A percentile compares a stretch with the other conserved stretches of the same genome.
phyloP scores from a whole-genome alignment of 2,329 filamentous ascomycete species.

The Neoarthrinium moseri region DNA sequence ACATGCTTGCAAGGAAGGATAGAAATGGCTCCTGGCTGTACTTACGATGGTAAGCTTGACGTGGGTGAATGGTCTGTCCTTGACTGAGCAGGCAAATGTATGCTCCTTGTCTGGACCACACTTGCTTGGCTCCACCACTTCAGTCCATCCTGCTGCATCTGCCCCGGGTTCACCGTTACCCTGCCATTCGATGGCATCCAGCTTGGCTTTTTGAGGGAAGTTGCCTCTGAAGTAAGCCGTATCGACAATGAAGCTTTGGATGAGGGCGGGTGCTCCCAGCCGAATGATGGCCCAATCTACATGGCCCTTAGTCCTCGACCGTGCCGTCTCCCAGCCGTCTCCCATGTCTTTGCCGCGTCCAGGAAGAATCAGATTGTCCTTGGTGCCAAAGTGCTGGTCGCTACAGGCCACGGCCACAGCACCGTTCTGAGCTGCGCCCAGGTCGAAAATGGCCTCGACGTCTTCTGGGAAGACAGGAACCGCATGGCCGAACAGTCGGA shows the following conservation, averaged over 20 bases:
- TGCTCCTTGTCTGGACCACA: conserved; percentile 74
- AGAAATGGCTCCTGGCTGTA: too few species aligned
- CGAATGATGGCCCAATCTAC: conserved; percentile 79
- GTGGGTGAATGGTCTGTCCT: conserved; percentile 68
- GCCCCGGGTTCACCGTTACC: conserved; percentile 52
- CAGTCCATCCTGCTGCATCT: conserved; percentile 61
- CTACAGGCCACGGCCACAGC: conserved; percentile 74
- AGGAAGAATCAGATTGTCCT: conserved; percentile 76
- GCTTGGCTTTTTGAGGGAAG: conserved; percentile 73
- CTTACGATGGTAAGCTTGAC: conserved; percentile 88
- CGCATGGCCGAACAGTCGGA: conserved; percentile 73
- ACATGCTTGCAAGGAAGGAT: too few species aligned
- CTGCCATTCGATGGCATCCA: conserved; percentile 61
- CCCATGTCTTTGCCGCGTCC: conserved; percentile 82
- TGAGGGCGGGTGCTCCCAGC: conserved; percentile 64
- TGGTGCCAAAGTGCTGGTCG: conserved; percentile 82
- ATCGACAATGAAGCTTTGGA: conserved; percentile 70
- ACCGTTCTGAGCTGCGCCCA: conserved; percentile 76
- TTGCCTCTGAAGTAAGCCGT: conserved; percentile 84
- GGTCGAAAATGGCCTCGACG: conserved; percentile 65
- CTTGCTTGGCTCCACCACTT: conserved; percentile 65
- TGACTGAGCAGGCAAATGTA: conserved; percentile 55
- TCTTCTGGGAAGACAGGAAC: conserved; percentile 74
- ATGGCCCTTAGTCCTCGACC: conserved; percentile 69
- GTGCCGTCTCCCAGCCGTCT: conserved; percentile 83